Evolutionary conservation across 164 flowering plant genomes (phyloP).

Genomic region (Stephania japonica): DNA sequence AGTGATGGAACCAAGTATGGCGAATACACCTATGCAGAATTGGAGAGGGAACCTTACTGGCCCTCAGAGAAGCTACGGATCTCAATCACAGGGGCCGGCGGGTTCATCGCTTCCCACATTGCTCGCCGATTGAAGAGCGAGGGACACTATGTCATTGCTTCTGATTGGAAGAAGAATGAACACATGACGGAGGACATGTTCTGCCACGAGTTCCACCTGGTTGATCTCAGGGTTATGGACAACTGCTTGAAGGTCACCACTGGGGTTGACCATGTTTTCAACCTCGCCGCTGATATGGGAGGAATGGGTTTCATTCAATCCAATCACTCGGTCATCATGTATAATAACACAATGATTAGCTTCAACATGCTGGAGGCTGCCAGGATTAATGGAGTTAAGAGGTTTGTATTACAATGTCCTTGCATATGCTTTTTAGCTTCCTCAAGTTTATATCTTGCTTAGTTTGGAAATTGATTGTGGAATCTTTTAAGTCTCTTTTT

Average conservation of each 20-base stretch:
- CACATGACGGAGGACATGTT: conserved; percentile 99
- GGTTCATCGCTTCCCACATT: conserved; percentile 97
- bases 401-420: conserved; percentile 31
- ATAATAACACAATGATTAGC: conserved; percentile 98
- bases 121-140: conserved; percentile 89
- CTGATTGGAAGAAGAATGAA: conserved; percentile 99
- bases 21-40: conserved; percentile 68
- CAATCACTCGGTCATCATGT: conserved; percentile 96
- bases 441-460: not conserved
- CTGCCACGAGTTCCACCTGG: conserved; percentile 94
- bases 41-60: conserved; percentile 96
- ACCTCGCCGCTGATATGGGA: conserved; percentile 99
- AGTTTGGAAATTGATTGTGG: not conserved
- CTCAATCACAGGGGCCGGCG: conserved; percentile 97
- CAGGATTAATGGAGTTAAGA: conserved; percentile 84
- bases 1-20: conserved; percentile 50
- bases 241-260: conserved; percentile 87
- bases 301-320: conserved; percentile 99
- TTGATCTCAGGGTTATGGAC: conserved; percentile 95
- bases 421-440: not conserved
- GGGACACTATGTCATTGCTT: conserved; percentile 96
- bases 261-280: conserved; percentile 88
- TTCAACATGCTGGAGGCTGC: conserved; percentile 97
- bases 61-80: conserved; percentile 80
- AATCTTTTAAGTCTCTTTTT: not conserved